Evolutionary conservation across 2,329 filamentous ascomycete species (phyloP), one percentile per base, ranked within the genome.

Genomic region (Penicillium verrucosum): DNA sequence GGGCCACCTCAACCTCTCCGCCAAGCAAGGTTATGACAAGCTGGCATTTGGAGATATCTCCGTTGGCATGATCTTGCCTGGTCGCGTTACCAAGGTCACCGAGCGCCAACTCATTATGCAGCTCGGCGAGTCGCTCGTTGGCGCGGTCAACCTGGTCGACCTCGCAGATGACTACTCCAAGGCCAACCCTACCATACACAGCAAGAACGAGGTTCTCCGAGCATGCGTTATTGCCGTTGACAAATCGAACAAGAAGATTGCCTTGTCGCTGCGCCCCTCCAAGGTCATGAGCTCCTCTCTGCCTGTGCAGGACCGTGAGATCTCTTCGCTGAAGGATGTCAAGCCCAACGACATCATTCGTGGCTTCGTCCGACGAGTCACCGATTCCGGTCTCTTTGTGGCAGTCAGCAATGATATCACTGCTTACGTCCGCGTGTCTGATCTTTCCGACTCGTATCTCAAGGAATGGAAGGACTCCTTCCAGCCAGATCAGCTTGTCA

Each of bases 381-480:
- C 89, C 0, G 91, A 96, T 63, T 93, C 92, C 71, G 94, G 94
- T 51, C 75, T 99, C 2, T 96, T 97, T 67, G 84, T 99, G 45
- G 83, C 87, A 27, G 81, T 99, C 3, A 92, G 92, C 42, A 89
- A 90, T 18, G 85, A 88, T 60, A 82, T 96, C 18, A 89, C 89
- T 48, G 92, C 87, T 0, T 88, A 92, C 67, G 89, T 96, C 46
- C 88, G 90, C 64, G 88, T 97, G 51, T 85, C 89, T 10, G 92
- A 97, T 71, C 81, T 99, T 14, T 96, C 92, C 0, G 94, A 99
- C 71, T 83, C 85, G 8, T 99, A 87, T 72, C 78, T 99, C 67
- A 97, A 97, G 75, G 90, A 97, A 59, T 99, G 94, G 94, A 95
- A 96, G 77, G 85, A 89, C 36, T 81, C 87, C 43, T 97, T 93